A percentile compares a stretch with the other conserved stretches of the same genome.
phyloP scores from a whole-genome alignment of 140 eudicot genomes.

The Flaveria floridana region DNA sequence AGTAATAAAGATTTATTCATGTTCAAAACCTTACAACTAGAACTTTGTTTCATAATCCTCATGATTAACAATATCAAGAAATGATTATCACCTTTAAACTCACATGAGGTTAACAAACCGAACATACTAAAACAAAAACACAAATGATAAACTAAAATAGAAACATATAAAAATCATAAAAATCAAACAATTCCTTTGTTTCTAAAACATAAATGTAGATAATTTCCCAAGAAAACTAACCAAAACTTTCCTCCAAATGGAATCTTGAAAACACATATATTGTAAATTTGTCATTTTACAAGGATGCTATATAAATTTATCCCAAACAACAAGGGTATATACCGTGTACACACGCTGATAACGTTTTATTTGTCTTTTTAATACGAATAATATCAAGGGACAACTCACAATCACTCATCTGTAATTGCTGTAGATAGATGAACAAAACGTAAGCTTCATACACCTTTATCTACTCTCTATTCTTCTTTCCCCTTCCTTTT shows the following conservation, averaged over 20 bases:
- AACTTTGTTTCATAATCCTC: not conserved
- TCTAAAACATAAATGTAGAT: too few species aligned
- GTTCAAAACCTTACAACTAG: not conserved
- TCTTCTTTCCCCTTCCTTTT: conserved; percentile 25
- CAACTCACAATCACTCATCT: conserved; percentile 25
- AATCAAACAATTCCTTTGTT: too few species aligned
- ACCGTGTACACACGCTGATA: not conserved
- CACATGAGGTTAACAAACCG: too few species aligned
- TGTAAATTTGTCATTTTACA: not conserved
- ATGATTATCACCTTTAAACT: too few species aligned
- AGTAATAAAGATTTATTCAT: not conserved
- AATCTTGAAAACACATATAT: too few species aligned
- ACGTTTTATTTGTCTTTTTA: conserved; percentile 17
- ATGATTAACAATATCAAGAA: not conserved
- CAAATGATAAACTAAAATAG: too few species aligned
- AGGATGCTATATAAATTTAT: conserved; percentile 7
- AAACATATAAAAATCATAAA: too few species aligned
- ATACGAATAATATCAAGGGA: conserved; percentile 14
- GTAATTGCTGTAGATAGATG: conserved; percentile 10
- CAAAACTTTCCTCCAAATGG: too few species aligned
- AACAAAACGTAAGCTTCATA: conserved; percentile 33
- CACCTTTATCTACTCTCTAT: conserved; percentile 18
- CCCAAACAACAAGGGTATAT: conserved; percentile 3
- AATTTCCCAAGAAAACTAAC: too few species aligned
- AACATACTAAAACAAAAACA: too few species aligned